Base-by-base conservation (phyloP, 2,329 filamentous ascomycete genomes). In the Metarhizium robertsii region DNA sequence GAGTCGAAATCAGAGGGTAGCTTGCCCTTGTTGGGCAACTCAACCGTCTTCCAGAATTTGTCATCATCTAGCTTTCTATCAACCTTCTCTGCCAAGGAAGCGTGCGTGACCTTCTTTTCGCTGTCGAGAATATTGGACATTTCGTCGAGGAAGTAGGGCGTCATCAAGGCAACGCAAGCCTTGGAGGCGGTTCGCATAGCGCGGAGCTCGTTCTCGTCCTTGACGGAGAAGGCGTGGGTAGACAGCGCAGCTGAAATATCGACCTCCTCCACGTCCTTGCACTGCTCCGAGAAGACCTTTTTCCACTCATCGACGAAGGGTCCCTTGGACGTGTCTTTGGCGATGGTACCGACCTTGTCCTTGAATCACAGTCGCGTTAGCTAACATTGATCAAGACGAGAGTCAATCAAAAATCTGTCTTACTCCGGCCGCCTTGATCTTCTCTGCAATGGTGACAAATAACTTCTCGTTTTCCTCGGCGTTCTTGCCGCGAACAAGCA, bases 251-350 rank as follows among this genome's bases (percentile, higher is more conserved):
- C 73, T 3, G 88, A 83, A 60, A 96, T 86, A 66, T 99, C 95
- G 46, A 95, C 86, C 70, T 95, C 87, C 69, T 96, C 90, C 14
- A 90, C 75, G 59, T 95, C 92, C 68, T 94, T 92, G 69, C 86
- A 87, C 59, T 89, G 84, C 25, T 88, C 87, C 56, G 79, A 77
- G 64, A 89, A 92, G 4, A 84, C 73, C 63, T 90, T 89, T 73
- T 94, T 95, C 94, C 94, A 99, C 71, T 99, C 94, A 54, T 96
- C 91, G 65, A 92, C 86, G 65, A 99, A 97, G 0, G 91, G 91
- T 2, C 94, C 94, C 53, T 80, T 83, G 2, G 92, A 87, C 29
- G 80, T 84, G 67, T 96, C 92, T 74, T 95, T 96, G 50, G 87
- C 78, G 53, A 97, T 76, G 43, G 91, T 80, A 36, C 92, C 95